Evolutionary conservation across 108 stramenopile genomes (phyloP).

Genomic region (Cyclostephanos invisitatus): DNA sequence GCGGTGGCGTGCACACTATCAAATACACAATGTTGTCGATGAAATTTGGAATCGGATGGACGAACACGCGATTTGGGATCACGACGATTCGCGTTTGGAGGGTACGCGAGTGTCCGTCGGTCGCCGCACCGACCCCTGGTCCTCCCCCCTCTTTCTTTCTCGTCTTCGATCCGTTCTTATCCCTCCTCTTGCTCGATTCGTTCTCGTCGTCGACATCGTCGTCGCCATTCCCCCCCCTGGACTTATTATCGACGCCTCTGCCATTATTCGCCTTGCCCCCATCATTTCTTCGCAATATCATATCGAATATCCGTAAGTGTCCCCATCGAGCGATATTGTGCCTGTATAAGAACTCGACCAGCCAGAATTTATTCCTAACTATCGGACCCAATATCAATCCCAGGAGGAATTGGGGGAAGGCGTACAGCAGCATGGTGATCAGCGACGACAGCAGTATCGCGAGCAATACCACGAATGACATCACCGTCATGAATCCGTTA

Average conservation of each 20-base stretch:
- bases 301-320: constrained; percentile 56
- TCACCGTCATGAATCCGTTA: constrained; percentile 71
- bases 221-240: no score
- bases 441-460: constrained; percentile 51
- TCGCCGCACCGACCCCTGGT: neutral
- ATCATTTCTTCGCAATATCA: constrained; percentile 6
- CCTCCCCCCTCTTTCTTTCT: constrained; percentile 44
- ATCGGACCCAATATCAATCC: constrained; percentile 69
- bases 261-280: neutral
- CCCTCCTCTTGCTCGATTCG: neutral
- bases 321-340: constrained; percentile 63
- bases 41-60: constrained; percentile 74
- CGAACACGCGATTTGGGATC: constrained; percentile 66
- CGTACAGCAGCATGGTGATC: constrained; percentile 40
- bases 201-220: no score
- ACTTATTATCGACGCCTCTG: no score
- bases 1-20: constrained; percentile 65
- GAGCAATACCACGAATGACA: constrained; percentile 56
- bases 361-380: constrained; percentile 52
- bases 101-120: constrained; percentile 63
- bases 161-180: neutral
- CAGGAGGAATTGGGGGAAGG: constrained; percentile 59
- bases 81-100: constrained; percentile 72
- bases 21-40: constrained; percentile 79
- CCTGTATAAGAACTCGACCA: constrained; percentile 80